A percentile compares a stretch with the other conserved stretches of the same genome.
Evolutionary conservation across 1,284 basidiomycete genomes (phyloP).

Genomic region (Trichosporon sp.): DNA sequence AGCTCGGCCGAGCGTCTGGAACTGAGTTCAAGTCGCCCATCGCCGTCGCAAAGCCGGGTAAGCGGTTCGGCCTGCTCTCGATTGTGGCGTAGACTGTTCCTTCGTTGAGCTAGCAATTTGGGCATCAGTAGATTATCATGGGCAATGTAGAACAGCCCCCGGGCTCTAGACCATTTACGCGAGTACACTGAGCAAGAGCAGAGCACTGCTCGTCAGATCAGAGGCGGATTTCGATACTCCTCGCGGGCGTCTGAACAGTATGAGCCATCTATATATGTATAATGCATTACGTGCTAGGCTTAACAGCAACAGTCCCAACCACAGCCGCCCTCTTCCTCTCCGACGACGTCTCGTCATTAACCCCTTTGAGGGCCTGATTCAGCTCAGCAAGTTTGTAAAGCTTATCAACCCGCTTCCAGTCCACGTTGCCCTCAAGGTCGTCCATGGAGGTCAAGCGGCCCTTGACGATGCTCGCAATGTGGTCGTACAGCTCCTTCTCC

Average conservation of each 20-base stretch:
- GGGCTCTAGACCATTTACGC: too few relatives aligned
- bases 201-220: too few relatives aligned
- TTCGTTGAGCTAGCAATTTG: too few relatives aligned
- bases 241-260: too few relatives aligned
- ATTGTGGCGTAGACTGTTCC: slow-evolving; percentile 28
- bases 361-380: slow-evolving; percentile 41
- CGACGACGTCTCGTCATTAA: slow-evolving; percentile 13
- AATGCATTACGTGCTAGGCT: slow-evolving; percentile 55
- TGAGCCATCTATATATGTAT: background rate
- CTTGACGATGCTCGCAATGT: slow-evolving; percentile 56
- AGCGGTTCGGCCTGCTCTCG: slow-evolving; percentile 43
- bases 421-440: slow-evolving; percentile 2
- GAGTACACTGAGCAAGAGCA: too few relatives aligned
- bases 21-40: slow-evolving; percentile 43
- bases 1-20: slow-evolving; percentile 14
- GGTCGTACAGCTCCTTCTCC: slow-evolving; percentile 47
- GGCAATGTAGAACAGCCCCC: too few relatives aligned
- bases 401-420: slow-evolving; percentile 68
- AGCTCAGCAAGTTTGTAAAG: slow-evolving; percentile 65
- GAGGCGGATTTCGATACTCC: too few relatives aligned
- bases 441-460: slow-evolving; percentile 23
- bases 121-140: too few relatives aligned
- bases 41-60: slow-evolving; percentile 42
- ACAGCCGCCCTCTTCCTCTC: slow-evolving; percentile 62
- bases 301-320: slow-evolving; percentile 70